Percentiles rank a stretch among this genome's conserved stretches.
Evolutionary conservation across 345 rosid species (phyloP).

Genomic region (Pistacia vera): DNA sequence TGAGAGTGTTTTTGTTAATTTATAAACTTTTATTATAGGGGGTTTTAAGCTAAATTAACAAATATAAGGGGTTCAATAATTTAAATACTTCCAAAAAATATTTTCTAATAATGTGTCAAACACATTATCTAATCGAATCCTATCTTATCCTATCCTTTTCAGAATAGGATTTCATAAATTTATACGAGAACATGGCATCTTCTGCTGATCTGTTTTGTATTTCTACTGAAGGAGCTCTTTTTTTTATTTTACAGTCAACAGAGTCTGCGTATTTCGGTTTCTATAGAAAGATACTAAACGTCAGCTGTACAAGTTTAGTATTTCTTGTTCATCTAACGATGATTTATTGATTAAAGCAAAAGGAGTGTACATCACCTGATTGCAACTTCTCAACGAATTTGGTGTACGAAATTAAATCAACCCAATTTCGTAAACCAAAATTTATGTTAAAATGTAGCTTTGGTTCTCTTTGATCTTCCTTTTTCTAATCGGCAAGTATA

Average conservation of each 20-base stretch:
- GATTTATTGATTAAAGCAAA: background rate
- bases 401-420: background rate
- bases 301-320: background rate
- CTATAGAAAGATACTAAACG: background rate
- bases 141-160: too few species aligned
- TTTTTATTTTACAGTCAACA: background rate
- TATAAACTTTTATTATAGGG: too few species aligned
- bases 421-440: background rate
- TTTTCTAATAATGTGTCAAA: too few species aligned
- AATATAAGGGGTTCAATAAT: too few species aligned
- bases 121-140: too few species aligned
- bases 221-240: background rate
- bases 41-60: too few species aligned
- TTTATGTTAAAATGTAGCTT: background rate
- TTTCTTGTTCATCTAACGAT: slow-evolving; percentile 15
- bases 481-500: background rate
- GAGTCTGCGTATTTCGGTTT: background rate
- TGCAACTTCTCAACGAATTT: slow-evolving; percentile 7
- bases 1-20: too few species aligned
- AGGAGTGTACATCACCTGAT: background rate
- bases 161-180: too few species aligned
- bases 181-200: too few species aligned
- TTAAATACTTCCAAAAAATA: too few species aligned
- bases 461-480: background rate
- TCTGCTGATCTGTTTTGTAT: background rate